These are phyloP conservation scores for Babesia ovata DNA, from an alignment of 169 alveolate species.

Conservation along the genomic window DNA sequence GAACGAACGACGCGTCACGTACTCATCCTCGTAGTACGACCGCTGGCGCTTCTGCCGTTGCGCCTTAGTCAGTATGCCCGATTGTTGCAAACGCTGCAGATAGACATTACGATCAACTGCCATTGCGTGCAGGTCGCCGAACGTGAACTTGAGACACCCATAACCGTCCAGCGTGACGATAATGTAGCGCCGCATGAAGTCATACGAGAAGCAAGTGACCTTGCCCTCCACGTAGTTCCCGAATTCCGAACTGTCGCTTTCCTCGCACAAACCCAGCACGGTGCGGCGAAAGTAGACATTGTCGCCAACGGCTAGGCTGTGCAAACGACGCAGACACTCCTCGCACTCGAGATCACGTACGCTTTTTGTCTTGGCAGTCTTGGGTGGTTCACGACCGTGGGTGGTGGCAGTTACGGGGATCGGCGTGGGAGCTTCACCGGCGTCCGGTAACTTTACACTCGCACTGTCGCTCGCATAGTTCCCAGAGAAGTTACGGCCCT, in stretches of 20 bases:
- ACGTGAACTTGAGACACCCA: slow-evolving; percentile 48
- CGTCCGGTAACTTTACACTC: background rate
- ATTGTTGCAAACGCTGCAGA: slow-evolving; percentile 43
- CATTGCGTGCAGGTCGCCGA: slow-evolving; percentile 62
- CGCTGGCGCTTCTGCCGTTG: slow-evolving; percentile 28
- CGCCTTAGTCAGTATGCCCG: slow-evolving; percentile 1
- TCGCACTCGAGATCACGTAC: slow-evolving; percentile 53
- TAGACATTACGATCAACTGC: slow-evolving; percentile 37
- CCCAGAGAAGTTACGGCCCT: background rate
- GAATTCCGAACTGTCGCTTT: slow-evolving; percentile 3
- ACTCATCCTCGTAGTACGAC: slow-evolving; percentile 22
- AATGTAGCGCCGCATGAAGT: slow-evolving; percentile 28
- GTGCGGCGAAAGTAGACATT: slow-evolving; percentile 40
- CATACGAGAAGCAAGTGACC: slow-evolving; percentile 44
- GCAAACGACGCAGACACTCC: slow-evolving; percentile 52
- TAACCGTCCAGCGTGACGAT: slow-evolving; percentile 42
- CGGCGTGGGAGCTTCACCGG: slow-evolving; percentile 4
- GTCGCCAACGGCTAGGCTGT: slow-evolving; percentile 57
- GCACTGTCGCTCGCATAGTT: slow-evolving; percentile 9
- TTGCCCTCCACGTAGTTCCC: slow-evolving; percentile 58
- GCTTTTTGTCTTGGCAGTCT: slow-evolving; percentile 24
- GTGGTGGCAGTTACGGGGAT: background rate
- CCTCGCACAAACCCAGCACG: slow-evolving; percentile 12
- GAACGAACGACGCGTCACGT: slow-evolving; percentile 16
- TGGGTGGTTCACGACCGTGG: background rate